Evolutionary conservation across 129 eudicot species (phyloP).

Genomic region (Sambucus nigra): DNA sequence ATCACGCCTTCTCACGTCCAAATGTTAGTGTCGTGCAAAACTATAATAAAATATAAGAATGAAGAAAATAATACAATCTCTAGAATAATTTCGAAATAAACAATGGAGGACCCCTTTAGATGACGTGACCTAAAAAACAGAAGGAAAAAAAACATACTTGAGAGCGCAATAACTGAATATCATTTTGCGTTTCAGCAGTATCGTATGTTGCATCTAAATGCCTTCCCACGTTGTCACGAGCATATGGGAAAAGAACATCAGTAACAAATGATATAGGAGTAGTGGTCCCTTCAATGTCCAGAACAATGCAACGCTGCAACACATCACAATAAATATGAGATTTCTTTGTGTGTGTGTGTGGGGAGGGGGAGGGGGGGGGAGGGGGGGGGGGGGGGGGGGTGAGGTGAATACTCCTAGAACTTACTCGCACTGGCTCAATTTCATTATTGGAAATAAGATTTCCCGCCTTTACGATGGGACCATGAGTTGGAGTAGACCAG

Average conservation of each 20-base stretch:
- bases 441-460: slow-evolving; percentile 11
- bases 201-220: slow-evolving; percentile 86
- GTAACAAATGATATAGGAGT: slow-evolving; percentile 95
- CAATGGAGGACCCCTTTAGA: neutral
- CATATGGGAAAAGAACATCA: slow-evolving; percentile 94
- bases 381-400: too few relatives aligned
- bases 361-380: too few relatives aligned
- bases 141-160: slow-evolving; percentile 51
- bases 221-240: slow-evolving; percentile 70
- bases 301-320: slow-evolving; percentile 78
- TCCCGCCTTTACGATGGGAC: slow-evolving; percentile 58
- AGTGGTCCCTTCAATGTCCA: slow-evolving; percentile 97
- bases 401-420: slow-evolving; percentile 5
- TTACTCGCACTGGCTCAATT: slow-evolving; percentile 27
- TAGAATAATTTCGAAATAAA: too few relatives aligned
- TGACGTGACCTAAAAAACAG: neutral
- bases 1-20: too few relatives aligned
- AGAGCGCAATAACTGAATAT: slow-evolving; percentile 59
- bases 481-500: slow-evolving; percentile 87
- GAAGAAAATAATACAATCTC: too few relatives aligned
- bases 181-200: slow-evolving; percentile 68
- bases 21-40: too few relatives aligned
- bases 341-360: too few relatives aligned
- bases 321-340: neutral
- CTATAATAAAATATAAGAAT: too few relatives aligned